A percentile compares a stretch with the other conserved stretches of the same genome.
Conservation (phyloP, 1,284 basidiomycete species). For the Coniferiporia sulphurascens region DNA sequence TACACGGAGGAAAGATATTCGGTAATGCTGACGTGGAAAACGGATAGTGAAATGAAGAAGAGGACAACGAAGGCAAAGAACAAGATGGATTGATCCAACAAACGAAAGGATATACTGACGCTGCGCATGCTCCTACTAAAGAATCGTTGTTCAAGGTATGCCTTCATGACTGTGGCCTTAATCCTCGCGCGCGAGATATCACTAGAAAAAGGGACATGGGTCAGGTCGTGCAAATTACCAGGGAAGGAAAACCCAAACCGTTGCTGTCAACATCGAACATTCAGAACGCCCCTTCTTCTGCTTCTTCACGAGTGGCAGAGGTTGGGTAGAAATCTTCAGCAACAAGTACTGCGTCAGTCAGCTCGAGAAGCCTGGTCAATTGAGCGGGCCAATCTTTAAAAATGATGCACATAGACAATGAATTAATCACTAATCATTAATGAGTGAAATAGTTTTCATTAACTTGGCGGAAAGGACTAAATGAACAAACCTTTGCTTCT, state of each 20-base stretch:
- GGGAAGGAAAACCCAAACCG: constrained; percentile 30
- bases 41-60: constrained; percentile 67
- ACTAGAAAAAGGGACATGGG: neutral
- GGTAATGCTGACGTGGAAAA: constrained; percentile 62
- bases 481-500: constrained; percentile 57
- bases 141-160: constrained; percentile 74
- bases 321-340: constrained; percentile 69
- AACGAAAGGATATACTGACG: constrained; percentile 57
- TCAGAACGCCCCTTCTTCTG: constrained; percentile 61
- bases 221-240: neutral
- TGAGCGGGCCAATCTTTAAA: constrained; percentile 56
- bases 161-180: constrained; percentile 62
- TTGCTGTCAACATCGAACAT: constrained; percentile 76
- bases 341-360: constrained; percentile 49
- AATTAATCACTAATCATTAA: neutral
- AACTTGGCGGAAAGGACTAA: constrained; percentile 9
- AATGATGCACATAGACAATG: neutral
- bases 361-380: constrained; percentile 62
- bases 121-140: constrained; percentile 70
- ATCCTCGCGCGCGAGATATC: constrained; percentile 76
- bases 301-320: constrained; percentile 51
- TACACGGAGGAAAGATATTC: constrained; percentile 64
- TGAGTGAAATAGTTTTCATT: constrained; percentile 20
- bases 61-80: constrained; percentile 57
- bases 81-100: constrained; percentile 57